Conservation (phyloP, 257 asterid genomes). For the Solanum etuberosum region DNA sequence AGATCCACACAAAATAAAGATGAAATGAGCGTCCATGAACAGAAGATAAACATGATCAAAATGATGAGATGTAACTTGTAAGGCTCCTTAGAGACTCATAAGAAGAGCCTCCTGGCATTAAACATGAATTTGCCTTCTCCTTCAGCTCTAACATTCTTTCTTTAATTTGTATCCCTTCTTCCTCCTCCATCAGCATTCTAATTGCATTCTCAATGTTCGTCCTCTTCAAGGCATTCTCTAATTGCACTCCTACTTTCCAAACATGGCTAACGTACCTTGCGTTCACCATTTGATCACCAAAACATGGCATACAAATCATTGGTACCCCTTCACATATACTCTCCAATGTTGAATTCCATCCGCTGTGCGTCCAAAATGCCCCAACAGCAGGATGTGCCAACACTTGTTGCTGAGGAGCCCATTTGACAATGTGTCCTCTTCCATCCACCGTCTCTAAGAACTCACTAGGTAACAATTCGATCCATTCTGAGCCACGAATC, state of each 20-base stretch:
- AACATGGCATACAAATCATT: slow-evolving; percentile 17
- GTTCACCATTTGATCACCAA: slow-evolving; percentile 9
- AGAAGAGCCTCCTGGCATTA: slow-evolving; percentile 27
- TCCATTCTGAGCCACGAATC: neutral
- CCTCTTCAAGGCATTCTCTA: slow-evolving; percentile 7
- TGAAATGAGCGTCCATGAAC: neutral
- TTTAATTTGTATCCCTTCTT: slow-evolving; percentile 29
- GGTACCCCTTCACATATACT: slow-evolving; percentile 8
- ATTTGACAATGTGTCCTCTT: neutral
- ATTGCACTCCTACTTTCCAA: slow-evolving; percentile 15
- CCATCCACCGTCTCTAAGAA: slow-evolving; percentile 1
- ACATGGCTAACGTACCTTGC: slow-evolving; percentile 8
- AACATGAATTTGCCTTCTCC: slow-evolving; percentile 15
- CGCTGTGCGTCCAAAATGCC: slow-evolving; percentile 9
- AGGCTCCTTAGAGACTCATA: slow-evolving; percentile 15
- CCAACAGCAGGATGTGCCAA: slow-evolving; percentile 10
- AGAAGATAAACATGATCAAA: neutral
- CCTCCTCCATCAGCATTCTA: slow-evolving; percentile 7
- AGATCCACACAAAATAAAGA: neutral
- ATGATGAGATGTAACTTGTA: slow-evolving; percentile 11
- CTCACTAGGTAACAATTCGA: slow-evolving; percentile 13
- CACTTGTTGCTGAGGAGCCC: slow-evolving; percentile 15
- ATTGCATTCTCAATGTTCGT: neutral
- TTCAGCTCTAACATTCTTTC: slow-evolving; percentile 9
- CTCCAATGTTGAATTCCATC: slow-evolving; percentile 15